Evolutionary conservation across 2,329 filamentous ascomycete genomes (phyloP).

Genomic region (Neonectria punicea): DNA sequence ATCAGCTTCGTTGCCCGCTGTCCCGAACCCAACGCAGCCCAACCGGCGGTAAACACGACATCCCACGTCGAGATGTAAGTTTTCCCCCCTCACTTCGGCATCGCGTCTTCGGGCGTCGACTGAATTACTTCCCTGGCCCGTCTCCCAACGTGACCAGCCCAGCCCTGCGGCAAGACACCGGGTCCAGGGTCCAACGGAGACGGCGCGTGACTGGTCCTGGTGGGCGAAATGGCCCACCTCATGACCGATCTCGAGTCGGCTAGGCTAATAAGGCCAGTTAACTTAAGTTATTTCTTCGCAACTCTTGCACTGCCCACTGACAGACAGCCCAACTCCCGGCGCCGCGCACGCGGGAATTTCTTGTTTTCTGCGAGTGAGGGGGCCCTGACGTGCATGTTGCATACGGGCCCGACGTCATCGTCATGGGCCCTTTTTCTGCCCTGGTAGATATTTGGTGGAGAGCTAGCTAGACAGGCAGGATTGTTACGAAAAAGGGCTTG

Average conservation of each 20-base stretch:
- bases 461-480: no score
- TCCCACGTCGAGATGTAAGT: no score
- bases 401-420: constrained; percentile 40
- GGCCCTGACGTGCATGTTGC: constrained; percentile 41
- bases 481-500: no score
- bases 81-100: not conserved
- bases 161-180: constrained; percentile 31
- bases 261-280: no score
- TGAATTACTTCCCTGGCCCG: constrained; percentile 14
- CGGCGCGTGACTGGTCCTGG: constrained; percentile 23
- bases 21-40: constrained; percentile 7
- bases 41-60: constrained; percentile 11
- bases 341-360: constrained; percentile 30
- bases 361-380: constrained; percentile 36
- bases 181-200: constrained; percentile 35
- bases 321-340: not conserved
- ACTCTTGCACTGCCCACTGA: not conserved
- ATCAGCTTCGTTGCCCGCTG: not conserved
- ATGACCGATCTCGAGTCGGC: not conserved
- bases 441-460: no score
- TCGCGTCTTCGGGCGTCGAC: not conserved
- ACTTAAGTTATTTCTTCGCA: no score
- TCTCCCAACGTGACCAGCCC: constrained; percentile 30
- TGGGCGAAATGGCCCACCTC: not conserved
- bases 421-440: no score